These are phyloP conservation scores for Penicillium fimorum DNA, from an alignment of 495 filamentous ascomycete genomes.

Conservation along the genomic window DNA sequence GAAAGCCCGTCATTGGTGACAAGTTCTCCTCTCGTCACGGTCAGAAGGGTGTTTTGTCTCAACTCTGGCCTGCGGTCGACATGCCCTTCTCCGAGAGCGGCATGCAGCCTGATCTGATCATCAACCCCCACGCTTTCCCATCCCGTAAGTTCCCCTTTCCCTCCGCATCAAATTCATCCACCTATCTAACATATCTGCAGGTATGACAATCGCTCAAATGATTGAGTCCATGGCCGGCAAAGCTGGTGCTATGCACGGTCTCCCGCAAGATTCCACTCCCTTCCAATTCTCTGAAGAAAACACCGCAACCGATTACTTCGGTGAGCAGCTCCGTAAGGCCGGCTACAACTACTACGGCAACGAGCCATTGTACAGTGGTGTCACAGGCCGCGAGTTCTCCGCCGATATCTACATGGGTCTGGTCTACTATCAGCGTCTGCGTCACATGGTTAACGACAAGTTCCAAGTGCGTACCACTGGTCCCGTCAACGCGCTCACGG, in stretches of 20 bases:
- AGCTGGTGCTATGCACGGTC: slow-evolving; percentile 86
- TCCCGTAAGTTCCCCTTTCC: slow-evolving; percentile 59
- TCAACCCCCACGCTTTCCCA: slow-evolving; percentile 99
- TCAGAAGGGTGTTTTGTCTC: slow-evolving; percentile 75
- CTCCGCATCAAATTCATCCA: background rate
- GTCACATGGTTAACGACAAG: slow-evolving; percentile 99
- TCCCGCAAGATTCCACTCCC: slow-evolving; percentile 91
- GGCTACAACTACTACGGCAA: slow-evolving; percentile 99
- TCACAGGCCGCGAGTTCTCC: slow-evolving; percentile 89
- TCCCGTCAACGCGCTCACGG: slow-evolving; percentile 80
- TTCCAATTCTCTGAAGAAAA: slow-evolving; percentile 92
- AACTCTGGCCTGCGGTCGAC: slow-evolving; percentile 90
- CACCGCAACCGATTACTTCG: slow-evolving; percentile 92
- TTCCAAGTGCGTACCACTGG: slow-evolving; percentile 97
- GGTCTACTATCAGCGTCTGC: slow-evolving; percentile 94
- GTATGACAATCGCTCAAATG: slow-evolving; percentile 99
- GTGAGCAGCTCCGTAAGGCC: slow-evolving; percentile 86
- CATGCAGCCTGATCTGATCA: slow-evolving; percentile 96
- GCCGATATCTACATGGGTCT: slow-evolving; percentile 96
- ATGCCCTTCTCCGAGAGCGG: slow-evolving; percentile 98
- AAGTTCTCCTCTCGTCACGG: slow-evolving; percentile 60
- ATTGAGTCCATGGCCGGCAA: slow-evolving; percentile 96
- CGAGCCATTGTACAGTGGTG: slow-evolving; percentile 95
- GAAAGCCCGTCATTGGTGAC: slow-evolving; percentile 84
- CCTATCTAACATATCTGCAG: slow-evolving; percentile 26